A percentile compares a stretch with the other conserved stretches of the same genome.
Evolutionary conservation across 352 stramenopile genomes (phyloP).

Genomic region (Globisporangium acanthophoron): DNA sequence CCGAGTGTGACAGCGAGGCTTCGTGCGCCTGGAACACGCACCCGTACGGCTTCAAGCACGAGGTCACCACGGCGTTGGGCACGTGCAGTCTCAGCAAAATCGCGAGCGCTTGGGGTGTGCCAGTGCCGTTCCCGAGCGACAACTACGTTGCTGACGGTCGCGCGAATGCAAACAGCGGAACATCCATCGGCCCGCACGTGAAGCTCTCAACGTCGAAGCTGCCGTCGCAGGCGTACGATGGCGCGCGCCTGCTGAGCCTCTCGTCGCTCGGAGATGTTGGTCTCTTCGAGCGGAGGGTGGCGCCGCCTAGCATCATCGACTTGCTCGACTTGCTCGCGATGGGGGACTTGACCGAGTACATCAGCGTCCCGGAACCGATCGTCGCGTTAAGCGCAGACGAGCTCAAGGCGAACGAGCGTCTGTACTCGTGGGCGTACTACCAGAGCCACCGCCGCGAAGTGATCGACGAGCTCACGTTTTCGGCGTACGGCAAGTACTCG

Average conservation of each 20-base stretch:
- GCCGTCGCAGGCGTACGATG: constrained; percentile 7
- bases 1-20: constrained; percentile 19
- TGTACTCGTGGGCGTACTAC: constrained; percentile 50
- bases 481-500: constrained; percentile 50
- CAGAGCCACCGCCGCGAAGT: constrained; percentile 24
- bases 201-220: constrained; percentile 3
- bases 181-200: not conserved
- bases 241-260: constrained; percentile 9
- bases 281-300: constrained; percentile 7
- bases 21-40: constrained; percentile 40
- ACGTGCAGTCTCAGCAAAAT: constrained; percentile 16
- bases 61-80: constrained; percentile 13
- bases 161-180: constrained; percentile 5
- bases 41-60: constrained; percentile 30
- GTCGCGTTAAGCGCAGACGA: constrained; percentile 21
- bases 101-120: constrained; percentile 28
- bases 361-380: constrained; percentile 9
- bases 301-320: constrained; percentile 10
- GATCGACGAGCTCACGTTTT: constrained; percentile 41
- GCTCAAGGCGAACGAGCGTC: constrained; percentile 8
- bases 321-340: constrained; percentile 16
- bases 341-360: constrained; percentile 9
- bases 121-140: constrained; percentile 45
- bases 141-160: constrained; percentile 34
- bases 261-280: constrained; percentile 12